Percentiles rank a stretch among this genome's conserved stretches.
These are phyloP conservation scores for Akanthomyces lecanii DNA, from an alignment of 2,329 filamentous ascomycete genomes.

Conservation along the genomic window DNA sequence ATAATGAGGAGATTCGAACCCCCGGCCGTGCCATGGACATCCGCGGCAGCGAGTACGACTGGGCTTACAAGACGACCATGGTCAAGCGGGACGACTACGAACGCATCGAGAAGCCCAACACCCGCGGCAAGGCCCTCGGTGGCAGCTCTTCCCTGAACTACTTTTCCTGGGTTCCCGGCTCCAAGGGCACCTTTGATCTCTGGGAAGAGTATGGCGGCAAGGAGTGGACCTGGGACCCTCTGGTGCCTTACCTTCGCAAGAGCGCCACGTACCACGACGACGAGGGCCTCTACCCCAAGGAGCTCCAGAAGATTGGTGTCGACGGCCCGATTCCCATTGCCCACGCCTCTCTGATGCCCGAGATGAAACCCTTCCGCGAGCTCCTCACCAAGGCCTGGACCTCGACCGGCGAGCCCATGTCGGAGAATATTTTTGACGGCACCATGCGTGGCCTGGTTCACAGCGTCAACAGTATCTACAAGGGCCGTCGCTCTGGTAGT, in stretches of 20 bases:
- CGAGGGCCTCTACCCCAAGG: constrained; percentile 37
- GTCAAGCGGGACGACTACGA: constrained; percentile 56
- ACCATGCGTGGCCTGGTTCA: constrained; percentile 50
- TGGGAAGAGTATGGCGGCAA: constrained; percentile 70
- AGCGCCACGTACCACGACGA: constrained; percentile 56
- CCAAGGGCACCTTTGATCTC: constrained; percentile 58
- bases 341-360: constrained; percentile 50
- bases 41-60: constrained; percentile 53
- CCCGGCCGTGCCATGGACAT: constrained; percentile 50
- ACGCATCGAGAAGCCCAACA: constrained; percentile 60
- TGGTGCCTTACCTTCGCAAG: constrained; percentile 50
- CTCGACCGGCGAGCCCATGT: constrained; percentile 46
- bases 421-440: constrained; percentile 53
- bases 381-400: constrained; percentile 49
- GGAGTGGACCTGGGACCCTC: constrained; percentile 55
- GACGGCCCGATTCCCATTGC: constrained; percentile 50
- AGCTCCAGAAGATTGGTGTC: constrained; percentile 47
- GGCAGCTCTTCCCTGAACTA: constrained; percentile 58
- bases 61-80: constrained; percentile 59
- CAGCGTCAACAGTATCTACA: constrained; percentile 53
- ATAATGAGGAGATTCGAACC: constrained; percentile 49
- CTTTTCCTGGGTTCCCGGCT: constrained; percentile 59
- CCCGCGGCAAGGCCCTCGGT: constrained; percentile 55
- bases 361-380: constrained; percentile 48
- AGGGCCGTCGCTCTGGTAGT: constrained; percentile 50